Evolutionary conservation across 768 basidiomycete species (phyloP).

Genomic region (Filobasidium floriforme): DNA sequence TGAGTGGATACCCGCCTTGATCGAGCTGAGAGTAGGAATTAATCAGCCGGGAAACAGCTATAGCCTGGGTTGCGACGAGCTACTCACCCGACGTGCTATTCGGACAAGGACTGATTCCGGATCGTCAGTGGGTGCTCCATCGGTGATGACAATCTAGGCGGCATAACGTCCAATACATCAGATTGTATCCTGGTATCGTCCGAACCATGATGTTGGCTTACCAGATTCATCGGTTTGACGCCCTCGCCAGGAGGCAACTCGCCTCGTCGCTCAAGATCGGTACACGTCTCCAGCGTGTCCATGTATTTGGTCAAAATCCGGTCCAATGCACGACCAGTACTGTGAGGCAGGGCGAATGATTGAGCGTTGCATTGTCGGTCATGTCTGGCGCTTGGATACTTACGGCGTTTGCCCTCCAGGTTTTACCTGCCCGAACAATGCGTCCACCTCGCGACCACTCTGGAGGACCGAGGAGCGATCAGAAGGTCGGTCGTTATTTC

Average conservation of each 20-base stretch:
- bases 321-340: conserved; percentile 34
- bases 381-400: conserved; percentile 15
- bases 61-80: no score
- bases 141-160: conserved; percentile 45
- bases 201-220: conserved; percentile 7
- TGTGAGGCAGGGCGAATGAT: conserved; percentile 1
- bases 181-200: not conserved
- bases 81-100: conserved; percentile 44
- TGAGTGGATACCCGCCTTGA: conserved; percentile 50
- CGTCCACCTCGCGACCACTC: conserved; percentile 34
- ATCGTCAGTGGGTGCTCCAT: conserved; percentile 48
- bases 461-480: not conserved
- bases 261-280: conserved; percentile 8
- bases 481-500: not conserved
- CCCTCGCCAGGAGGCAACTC: conserved; percentile 21
- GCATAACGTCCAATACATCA: not conserved
- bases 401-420: conserved; percentile 39
- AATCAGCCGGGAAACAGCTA: no score
- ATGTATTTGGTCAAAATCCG: conserved; percentile 38
- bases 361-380: not conserved
- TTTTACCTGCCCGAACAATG: conserved; percentile 35
- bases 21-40: conserved; percentile 47
- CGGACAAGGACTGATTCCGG: conserved; percentile 46
- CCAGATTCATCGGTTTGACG: conserved; percentile 40
- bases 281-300: conserved; percentile 28